These are phyloP conservation scores for Drechslerella stenobrocha DNA, from an alignment of 2,329 filamentous ascomycete genomes.

Conservation along the genomic window DNA sequence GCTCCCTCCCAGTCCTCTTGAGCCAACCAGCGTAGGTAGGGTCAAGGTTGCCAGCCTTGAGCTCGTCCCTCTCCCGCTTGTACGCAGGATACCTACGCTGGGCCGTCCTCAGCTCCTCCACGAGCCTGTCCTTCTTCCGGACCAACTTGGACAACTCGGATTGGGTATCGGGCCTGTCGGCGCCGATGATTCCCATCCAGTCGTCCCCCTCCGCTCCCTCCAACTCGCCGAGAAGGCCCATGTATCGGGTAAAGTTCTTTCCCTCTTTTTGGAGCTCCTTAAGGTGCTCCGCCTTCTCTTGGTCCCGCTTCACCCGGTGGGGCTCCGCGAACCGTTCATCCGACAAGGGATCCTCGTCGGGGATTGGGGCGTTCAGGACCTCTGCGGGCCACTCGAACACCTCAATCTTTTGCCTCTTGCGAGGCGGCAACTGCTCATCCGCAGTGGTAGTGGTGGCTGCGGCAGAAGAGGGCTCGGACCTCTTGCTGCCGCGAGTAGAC, in stretches of 20 bases:
- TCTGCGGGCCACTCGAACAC: slow-evolving; percentile 24
- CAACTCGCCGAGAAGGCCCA: slow-evolving; percentile 26
- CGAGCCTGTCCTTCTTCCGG: slow-evolving; percentile 28
- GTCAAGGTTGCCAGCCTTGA: slow-evolving; percentile 10
- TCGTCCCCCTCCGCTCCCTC: slow-evolving; percentile 15
- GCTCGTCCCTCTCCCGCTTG: slow-evolving; percentile 21
- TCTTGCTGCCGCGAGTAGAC: slow-evolving; percentile 11
- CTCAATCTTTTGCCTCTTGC: slow-evolving; percentile 7
- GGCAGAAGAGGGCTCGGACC: not conserved
- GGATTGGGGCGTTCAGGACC: slow-evolving; percentile 12
- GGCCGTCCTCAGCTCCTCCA: slow-evolving; percentile 28
- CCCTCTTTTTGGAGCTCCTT: slow-evolving; percentile 20
- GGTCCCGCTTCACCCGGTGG: slow-evolving; percentile 16
- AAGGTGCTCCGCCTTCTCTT: slow-evolving; percentile 13
- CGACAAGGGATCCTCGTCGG: slow-evolving; percentile 23
- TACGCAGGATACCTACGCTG: slow-evolving; percentile 18
- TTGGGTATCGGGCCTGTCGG: slow-evolving; percentile 14
- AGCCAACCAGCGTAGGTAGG: slow-evolving; percentile 25
- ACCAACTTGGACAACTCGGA: slow-evolving; percentile 11
- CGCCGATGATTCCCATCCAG: slow-evolving; percentile 29
- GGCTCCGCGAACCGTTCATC: slow-evolving; percentile 24
- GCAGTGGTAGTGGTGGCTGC: not conserved
- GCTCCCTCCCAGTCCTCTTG: slow-evolving; percentile 17
- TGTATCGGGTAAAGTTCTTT: slow-evolving; percentile 28
- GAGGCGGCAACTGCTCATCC: not conserved